Base-by-base conservation (phyloP, 2,329 filamentous ascomycete genomes). In the Madurella mycetomatis region DNA sequence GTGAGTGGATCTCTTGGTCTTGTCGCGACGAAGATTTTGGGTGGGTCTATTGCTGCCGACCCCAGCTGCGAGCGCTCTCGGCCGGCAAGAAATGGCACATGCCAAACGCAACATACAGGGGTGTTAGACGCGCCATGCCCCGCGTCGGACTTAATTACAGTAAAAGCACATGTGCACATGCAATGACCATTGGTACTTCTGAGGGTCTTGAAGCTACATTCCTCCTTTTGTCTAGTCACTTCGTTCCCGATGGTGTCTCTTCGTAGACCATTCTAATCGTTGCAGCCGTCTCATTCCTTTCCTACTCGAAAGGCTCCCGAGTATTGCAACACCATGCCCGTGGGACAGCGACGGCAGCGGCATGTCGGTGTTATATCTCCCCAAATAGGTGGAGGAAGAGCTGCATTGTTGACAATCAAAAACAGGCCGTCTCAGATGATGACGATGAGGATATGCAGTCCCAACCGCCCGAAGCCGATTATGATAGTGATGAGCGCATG, bases 401-500 rank as follows among this genome's bases (percentile, higher is more conserved):
- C 13, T 32, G 17, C 15, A 5, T 17, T 16, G 12, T 16, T 37
- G n/a, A 41, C 19, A 15, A 30, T 9, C 25, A 25, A 9, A 1
- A 44, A 54, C n/a, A 49, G 56, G 47, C 41, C n/a, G 54, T 41
- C 8, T 45, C 56, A 13, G 58, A 62, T 3, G 53, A 58, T 9
- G 60, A 60, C 4, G 63, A 64, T 8, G 62, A 65, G 15, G 59
- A 64, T 15, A 57, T 56, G 39, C 55, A 55, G 15, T 47, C 45
- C 11, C 41, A 43, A 13, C 15, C 16, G 34, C 48, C 34, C 39
- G 52, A 59, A 44, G 57, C 18, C 12, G 58, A 51, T 37, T 51
- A 41, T 5, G 71, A 70, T 5, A 75, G 71, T n/a, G 70, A 73
- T 2, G 68, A 71, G 4, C 67, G 62, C 1, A 69, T 70, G 64